Evolutionary conservation across 768 basidiomycete genomes (phyloP).

Genomic region (Tephrocybe sp.): DNA sequence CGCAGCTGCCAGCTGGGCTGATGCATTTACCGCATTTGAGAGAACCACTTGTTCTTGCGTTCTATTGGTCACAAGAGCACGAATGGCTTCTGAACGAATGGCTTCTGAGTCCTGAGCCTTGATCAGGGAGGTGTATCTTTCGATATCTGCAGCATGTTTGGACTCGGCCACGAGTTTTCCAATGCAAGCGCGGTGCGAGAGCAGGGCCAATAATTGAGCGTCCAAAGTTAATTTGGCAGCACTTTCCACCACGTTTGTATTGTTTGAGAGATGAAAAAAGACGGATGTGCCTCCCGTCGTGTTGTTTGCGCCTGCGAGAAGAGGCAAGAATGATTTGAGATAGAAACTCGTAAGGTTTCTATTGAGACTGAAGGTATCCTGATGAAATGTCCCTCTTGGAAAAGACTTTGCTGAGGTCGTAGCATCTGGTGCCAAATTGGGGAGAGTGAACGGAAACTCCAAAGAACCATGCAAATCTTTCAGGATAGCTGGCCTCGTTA

Average conservation of each 20-base stretch:
- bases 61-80: conserved; percentile 6
- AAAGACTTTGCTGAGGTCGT: conserved; percentile 2
- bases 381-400: conserved; percentile 13
- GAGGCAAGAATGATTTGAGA: conserved; percentile 8
- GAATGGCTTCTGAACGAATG: not conserved
- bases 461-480: conserved; percentile 10
- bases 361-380: conserved; percentile 13
- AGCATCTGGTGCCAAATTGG: conserved; percentile 5
- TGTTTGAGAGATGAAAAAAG: conserved; percentile 11
- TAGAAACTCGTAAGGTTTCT: conserved; percentile 11
- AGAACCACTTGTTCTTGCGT: conserved; percentile 11
- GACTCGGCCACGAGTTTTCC: conserved; percentile 15
- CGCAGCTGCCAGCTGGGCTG: conserved; percentile 1
- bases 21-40: not conserved
- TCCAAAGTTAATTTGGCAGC: conserved; percentile 10
- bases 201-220: conserved; percentile 6
- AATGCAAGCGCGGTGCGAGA: conserved; percentile 14
- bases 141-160: conserved; percentile 8
- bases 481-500: conserved; percentile 2
- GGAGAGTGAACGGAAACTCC: conserved; percentile 16
- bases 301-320: not conserved
- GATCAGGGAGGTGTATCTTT: conserved; percentile 6
- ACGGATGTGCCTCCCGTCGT: not conserved
- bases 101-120: not conserved
- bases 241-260: not conserved